Conservation (phyloP, 805 yeast species). For the Teunomyces aglyptinius region DNA sequence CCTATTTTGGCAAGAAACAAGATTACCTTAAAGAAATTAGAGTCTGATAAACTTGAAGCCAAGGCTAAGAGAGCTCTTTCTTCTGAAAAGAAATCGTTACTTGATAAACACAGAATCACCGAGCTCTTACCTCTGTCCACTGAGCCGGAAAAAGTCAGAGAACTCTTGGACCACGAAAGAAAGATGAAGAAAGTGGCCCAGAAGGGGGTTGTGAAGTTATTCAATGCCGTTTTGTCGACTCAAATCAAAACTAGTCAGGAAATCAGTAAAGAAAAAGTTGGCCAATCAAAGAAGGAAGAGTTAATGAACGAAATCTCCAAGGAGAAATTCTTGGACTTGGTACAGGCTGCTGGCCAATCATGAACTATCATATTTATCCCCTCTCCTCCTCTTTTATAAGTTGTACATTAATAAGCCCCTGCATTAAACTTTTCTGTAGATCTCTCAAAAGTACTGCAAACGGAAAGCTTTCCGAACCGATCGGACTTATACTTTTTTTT, state of each 20-base stretch:
- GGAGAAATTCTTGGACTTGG: conserved; percentile 85
- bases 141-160: conserved; percentile 56
- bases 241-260: conserved; percentile 62
- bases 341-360: conserved; percentile 67
- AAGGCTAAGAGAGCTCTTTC: conserved; percentile 73
- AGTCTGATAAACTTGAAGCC: conserved; percentile 75
- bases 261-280: conserved; percentile 44
- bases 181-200: conserved; percentile 78
- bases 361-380: neutral
- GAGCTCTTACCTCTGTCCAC: conserved; percentile 63
- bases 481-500: too few species aligned
- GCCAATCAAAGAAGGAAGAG: conserved; percentile 52
- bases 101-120: conserved; percentile 65
- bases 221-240: conserved; percentile 78
- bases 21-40: conserved; percentile 64
- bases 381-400: neutral
- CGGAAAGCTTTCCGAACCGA: neutral
- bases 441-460: neutral
- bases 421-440: too few species aligned
- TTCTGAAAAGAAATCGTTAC: conserved; percentile 65
- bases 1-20: conserved; percentile 90
- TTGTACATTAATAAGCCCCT: neutral
- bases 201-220: conserved; percentile 80
- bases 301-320: conserved; percentile 78
- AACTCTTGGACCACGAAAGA: conserved; percentile 63